Base-by-base conservation (phyloP, 805 yeast species). In the Saturnispora diversa region DNA sequence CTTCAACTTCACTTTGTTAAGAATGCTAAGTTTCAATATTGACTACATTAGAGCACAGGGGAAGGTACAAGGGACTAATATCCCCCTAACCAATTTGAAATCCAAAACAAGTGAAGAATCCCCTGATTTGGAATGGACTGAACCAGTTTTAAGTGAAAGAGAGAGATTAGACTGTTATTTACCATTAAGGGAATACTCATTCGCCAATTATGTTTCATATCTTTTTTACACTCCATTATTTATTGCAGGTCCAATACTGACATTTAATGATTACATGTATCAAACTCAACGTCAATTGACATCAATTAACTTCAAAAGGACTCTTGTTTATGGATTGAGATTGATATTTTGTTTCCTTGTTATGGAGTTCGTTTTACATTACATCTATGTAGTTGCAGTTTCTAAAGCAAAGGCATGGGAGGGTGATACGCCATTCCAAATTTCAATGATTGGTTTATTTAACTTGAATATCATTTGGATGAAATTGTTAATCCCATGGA, bases 211-310 rank as follows among this genome's bases (percentile, higher is more conserved):
- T 56, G 45, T 86, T 31, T 79, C 94, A 0, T 92, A 87, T 55
- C 58, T 84, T 25, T 63, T 81, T 5, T 92, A 92, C 53, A 75
- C 95, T 0, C 99, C 99, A 3, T 64, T 92, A 35, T 84, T 84
- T 60, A 79, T 92, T 50, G 97, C 95, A 2, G 99, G 99, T 1
- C 99, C 99, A 19, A 77, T 92, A 13, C 56, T 92, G 31, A 84
- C 97, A 0, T 92, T 84, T 66, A 92, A 92, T 62, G 98, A 92
- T 59, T 92, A 78, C 58, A 59, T 83, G 31, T 79, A 80, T 50
- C 98, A 92, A 63, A 66, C 80, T 3, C 62, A 65, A 27, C 67
- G 72, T 47, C 69, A 75, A 13, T 62, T 81, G 13, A 69, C 81
- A 1, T 73, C 94, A 0, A 79, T 83, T 26, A 69, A 72, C 39